Base-by-base conservation (phyloP, 1,284 basidiomycete genomes). In the Xanthoconium separans region DNA sequence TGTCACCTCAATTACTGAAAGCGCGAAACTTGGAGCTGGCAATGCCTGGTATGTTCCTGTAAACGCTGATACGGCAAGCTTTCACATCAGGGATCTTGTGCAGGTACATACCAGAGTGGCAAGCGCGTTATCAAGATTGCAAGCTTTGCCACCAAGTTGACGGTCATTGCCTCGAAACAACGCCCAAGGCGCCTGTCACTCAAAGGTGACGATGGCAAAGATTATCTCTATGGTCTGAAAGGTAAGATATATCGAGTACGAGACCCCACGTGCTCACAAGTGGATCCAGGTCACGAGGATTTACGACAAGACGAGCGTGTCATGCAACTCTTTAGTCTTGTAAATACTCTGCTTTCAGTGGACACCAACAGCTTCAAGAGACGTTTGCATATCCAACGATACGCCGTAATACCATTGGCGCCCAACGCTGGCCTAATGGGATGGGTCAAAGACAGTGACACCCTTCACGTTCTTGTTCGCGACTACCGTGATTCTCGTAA, bases 231-330 rank as follows among this genome's bases (percentile, higher is more conserved):
- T 70, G 65, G 85, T 47, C 80, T 99, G 57, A 99, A 99, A 80
- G 96, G 95, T 83, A 31, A 34, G 31, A 0, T 31, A 15, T 13
- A 24, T 30, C 15, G 13, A 29, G 12, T 37, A 15, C 31, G 34
- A 6, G 13, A 24, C 13, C 29, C 37, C 13, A 30, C 37, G 37
- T 29, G 22, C 54, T 54, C 24, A 69, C 40, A 3, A 13, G 20
- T 3, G 13, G 30, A 37, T 20, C 34, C 57, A 93, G 91, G 93
- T n/a, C 96, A 98, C 73, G 97, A 99, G 74, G 97, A 99, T 76
- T 78, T 99, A 60, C 93, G 97, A 50, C 97, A 99, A 74, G 97
- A 99, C 71, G 97, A 99, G 70, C 85, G 97, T 58, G 97, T 99
- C 56, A 99, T 99, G 97, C 97, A 99, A 72, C 81, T 99, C 12